Conservation (phyloP, 2,329 filamentous ascomycete species). For the Zasmidium angulare region DNA sequence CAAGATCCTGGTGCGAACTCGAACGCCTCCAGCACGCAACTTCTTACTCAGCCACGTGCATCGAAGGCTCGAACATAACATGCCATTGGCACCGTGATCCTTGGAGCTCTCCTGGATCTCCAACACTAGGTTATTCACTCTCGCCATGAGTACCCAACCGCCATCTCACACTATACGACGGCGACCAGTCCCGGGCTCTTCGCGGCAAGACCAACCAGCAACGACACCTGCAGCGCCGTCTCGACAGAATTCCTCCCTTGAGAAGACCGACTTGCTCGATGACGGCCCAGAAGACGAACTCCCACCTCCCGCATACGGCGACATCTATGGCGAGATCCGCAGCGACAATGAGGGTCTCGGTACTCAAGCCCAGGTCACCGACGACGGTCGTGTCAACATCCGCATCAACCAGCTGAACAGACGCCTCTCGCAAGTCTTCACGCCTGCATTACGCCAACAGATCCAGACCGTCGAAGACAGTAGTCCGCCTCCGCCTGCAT, state of each 20-base stretch:
- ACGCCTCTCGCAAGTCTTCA: conserved; percentile 65
- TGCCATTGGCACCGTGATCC: no score
- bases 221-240: neutral
- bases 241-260: neutral
- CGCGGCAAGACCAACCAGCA: no score
- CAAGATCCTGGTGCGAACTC: no score
- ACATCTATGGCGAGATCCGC: conserved; percentile 38
- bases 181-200: no score
- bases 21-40: no score
- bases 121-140: no score
- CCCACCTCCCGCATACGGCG: conserved; percentile 42
- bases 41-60: no score
- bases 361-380: conserved; percentile 44
- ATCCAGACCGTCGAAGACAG: conserved; percentile 51
- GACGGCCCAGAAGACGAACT: conserved; percentile 19
- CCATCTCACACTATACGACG: no score
- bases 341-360: conserved; percentile 40
- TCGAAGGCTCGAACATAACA: no score
- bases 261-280: neutral
- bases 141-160: no score
- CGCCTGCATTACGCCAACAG: conserved; percentile 61
- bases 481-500: conserved; percentile 58
- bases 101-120: no score
- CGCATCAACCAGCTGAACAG: conserved; percentile 71
- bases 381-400: conserved; percentile 76